Conservation (phyloP, 192 early-diverging fungal species). For the Glomus cerebriforme region DNA sequence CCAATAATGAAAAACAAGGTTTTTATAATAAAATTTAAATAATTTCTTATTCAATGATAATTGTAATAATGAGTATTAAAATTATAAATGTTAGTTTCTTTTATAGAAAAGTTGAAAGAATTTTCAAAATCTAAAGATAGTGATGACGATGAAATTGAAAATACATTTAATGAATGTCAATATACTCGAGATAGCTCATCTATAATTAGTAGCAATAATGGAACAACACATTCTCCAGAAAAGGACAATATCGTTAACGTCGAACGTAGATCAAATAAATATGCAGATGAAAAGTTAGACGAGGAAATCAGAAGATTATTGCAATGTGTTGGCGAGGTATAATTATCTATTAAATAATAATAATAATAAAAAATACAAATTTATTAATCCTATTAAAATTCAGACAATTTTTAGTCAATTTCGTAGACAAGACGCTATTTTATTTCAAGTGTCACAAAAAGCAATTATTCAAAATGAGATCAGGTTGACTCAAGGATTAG, state of each 20-base stretch:
- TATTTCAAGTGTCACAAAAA: constrained; percentile 16
- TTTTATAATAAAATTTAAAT: not conserved
- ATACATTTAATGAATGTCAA: not conserved
- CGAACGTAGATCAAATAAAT: not conserved
- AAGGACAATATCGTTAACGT: not conserved
- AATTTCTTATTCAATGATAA: not conserved
- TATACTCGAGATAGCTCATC: constrained; percentile 5
- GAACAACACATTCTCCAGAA: not conserved
- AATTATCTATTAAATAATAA: not conserved
- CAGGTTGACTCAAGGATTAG: not conserved
- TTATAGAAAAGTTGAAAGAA: constrained; percentile 2
- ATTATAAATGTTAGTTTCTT: not conserved
- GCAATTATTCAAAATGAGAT: constrained; percentile 12
- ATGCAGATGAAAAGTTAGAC: constrained; percentile 4
- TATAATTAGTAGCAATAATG: not conserved
- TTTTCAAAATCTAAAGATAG: not conserved
- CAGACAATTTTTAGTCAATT: constrained; percentile 23
- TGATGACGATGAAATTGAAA: not conserved
- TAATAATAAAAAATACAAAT: not conserved
- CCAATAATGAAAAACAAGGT: not conserved
- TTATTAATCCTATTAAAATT: not conserved
- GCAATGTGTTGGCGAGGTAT: constrained; percentile 26
- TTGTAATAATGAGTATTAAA: not conserved
- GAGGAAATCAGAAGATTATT: constrained; percentile 29
- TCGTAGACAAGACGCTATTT: not conserved